phyloP scores from a whole-genome alignment of 176 grass and related monocot genomes.

The Oryza brachyantha region DNA sequence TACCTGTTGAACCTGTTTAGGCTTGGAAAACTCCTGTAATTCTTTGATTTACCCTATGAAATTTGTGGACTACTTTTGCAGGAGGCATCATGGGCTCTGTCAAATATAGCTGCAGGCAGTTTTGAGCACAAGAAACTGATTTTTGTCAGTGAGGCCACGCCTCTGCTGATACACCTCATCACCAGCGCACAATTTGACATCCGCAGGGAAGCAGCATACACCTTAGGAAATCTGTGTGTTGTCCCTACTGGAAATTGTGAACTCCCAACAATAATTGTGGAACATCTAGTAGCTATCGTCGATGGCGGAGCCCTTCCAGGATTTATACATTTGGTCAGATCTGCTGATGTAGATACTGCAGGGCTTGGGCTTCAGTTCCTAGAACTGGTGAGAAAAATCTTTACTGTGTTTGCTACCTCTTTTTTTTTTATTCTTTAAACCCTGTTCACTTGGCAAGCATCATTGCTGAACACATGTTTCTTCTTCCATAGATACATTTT shows the following conservation, averaged over 20 bases:
- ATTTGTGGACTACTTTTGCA: slow-evolving; percentile 32
- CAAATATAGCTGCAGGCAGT: slow-evolving; percentile 84
- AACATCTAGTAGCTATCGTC: slow-evolving; percentile 63
- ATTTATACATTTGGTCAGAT: slow-evolving; percentile 78
- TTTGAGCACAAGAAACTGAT: slow-evolving; percentile 83
- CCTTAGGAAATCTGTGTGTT: slow-evolving; percentile 83
- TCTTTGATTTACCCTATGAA: slow-evolving; percentile 14
- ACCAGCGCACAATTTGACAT: slow-evolving; percentile 74
- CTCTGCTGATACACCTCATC: slow-evolving; percentile 62
- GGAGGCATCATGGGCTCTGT: slow-evolving; percentile 91
- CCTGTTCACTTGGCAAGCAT: not conserved
- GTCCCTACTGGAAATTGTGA: slow-evolving; percentile 44
- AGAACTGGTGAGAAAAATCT: slow-evolving; percentile 61
- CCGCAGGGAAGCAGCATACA: slow-evolving; percentile 86
- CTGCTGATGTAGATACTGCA: slow-evolving; percentile 82
- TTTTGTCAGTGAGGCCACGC: slow-evolving; percentile 58
- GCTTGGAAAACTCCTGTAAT: not conserved
- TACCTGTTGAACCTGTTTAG: slow-evolving; percentile 3
- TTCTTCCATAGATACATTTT: not conserved
- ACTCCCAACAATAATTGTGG: slow-evolving; percentile 52
- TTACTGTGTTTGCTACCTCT: not conserved
- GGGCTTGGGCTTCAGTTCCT: slow-evolving; percentile 91
- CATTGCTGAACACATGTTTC: not conserved
- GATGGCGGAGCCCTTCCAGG: slow-evolving; percentile 70
- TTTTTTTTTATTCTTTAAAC: not conserved